Conservation (phyloP, 108 stramenopile genomes). For the Mediolabrus comicus region DNA sequence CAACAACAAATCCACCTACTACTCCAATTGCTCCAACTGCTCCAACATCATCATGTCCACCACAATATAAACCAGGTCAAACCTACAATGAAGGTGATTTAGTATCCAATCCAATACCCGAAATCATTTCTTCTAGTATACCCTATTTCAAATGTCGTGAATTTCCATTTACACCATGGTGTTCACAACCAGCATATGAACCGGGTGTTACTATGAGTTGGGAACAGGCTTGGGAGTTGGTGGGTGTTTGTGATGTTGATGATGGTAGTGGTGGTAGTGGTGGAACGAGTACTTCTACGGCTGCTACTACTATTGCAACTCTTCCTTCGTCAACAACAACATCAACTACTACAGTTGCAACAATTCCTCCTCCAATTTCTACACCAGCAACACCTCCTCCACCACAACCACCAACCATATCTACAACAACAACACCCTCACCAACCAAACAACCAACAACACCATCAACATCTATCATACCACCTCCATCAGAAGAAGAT, state of each 20-base stretch:
- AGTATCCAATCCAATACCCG: constrained; percentile 5
- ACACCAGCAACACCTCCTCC: not conserved
- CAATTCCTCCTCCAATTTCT: not conserved
- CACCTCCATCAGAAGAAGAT: not conserved
- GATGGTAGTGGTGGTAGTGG: not conserved
- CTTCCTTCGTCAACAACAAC: not conserved
- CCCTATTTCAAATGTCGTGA: constrained; percentile 28
- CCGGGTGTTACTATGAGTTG: constrained; percentile 31
- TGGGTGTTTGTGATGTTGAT: constrained; percentile 19
- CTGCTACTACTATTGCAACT: not conserved
- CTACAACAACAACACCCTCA: not conserved
- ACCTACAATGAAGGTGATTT: constrained; percentile 15
- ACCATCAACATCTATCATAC: constrained; percentile 1
- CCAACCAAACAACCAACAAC: not conserved
- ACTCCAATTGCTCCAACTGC: not conserved
- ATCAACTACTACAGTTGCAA: not conserved
- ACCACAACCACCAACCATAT: not conserved
- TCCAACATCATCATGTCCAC: not conserved
- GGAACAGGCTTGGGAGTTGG: constrained; percentile 35
- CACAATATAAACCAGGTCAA: not conserved
- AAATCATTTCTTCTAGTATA: not conserved
- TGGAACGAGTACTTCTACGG: not conserved
- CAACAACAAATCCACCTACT: not conserved
- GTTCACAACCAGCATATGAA: constrained; percentile 34
- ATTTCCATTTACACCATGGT: constrained; percentile 27